Evolutionary conservation across 129 eudicot genomes (phyloP), one percentile per base, ranked within the genome.

Genomic region (Artemisia tridentata): DNA sequence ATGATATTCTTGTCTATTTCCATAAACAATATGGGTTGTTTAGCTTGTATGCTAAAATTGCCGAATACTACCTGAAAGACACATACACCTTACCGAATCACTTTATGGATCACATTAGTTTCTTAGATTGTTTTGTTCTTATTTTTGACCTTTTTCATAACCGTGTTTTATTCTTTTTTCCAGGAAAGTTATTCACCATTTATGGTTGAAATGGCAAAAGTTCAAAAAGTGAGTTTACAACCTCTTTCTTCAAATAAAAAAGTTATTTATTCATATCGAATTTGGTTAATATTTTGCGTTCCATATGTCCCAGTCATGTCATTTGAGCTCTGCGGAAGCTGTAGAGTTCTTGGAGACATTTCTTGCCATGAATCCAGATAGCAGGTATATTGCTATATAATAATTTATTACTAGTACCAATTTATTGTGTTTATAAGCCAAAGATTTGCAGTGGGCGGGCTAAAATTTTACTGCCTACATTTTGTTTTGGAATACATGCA

Each of bases 341-440:
- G 81, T 87, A 59, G 92, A 80, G 8, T 88, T 93, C 76, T 77
- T 93, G 86, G 95, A 84, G 56, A 80, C 68, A 73, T 93, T 87
- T 81, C 85, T 93, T 73, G 81, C 88, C 43, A 93, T 93, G 98
- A 85, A 84, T 66, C 98, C 98, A 2, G 89, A 89, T 69, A 54
- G 75, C 69, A 89, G 98, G 98, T 93, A 85, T 53, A 50, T 38
- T 63, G 29, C 43, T 23, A 45, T 58, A 14, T 64, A 31, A 25
- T 72, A 55, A 58, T 67, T 34, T 1, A 0, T 31, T 69, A 55
- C 48, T 1, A 0, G 21, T 69, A 55, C 48, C 38, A 11, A 19
- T 23, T 27, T 68, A 18, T 58, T 47, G 34, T 68, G 34, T 77
- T 11, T 67, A 9, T 45, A 25, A 65, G 31, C 34, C 23, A 1